A percentile compares a stretch with the other conserved stretches of the same genome.
phyloP scores from a whole-genome alignment of 2,329 filamentous ascomycete genomes.

The Xylaria sp. region DNA sequence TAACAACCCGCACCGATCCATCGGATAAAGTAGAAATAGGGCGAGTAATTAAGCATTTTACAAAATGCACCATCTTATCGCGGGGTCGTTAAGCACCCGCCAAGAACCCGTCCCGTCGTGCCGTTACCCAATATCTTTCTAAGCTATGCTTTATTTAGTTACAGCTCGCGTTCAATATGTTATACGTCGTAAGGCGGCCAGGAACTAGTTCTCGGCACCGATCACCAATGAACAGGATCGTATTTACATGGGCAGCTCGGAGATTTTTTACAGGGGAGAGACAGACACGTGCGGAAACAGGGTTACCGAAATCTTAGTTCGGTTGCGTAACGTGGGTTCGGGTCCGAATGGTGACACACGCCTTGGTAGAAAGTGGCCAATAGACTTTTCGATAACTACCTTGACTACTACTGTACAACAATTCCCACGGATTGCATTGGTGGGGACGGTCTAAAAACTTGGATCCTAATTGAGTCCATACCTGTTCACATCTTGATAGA shows the following conservation, averaged over 20 bases:
- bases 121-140: neutral
- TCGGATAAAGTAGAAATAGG: neutral
- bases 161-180: too few species aligned
- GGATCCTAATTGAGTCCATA: neutral
- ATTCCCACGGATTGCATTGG: neutral
- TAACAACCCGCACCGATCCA: slow-evolving; percentile 30
- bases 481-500: neutral
- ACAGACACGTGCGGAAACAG: neutral
- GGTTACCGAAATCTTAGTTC: neutral
- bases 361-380: neutral
- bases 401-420: neutral
- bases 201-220: neutral
- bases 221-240: neutral
- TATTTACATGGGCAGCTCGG: neutral
- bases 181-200: neutral
- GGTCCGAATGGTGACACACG: neutral
- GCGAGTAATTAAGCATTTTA: neutral
- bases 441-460: neutral
- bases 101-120: slow-evolving; percentile 7
- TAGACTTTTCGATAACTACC: neutral
- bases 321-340: slow-evolving; percentile 1
- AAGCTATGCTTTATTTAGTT: neutral
- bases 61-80: neutral
- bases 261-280: neutral
- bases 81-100: slow-evolving; percentile 6